Base-by-base conservation (phyloP, 345 rosid species). In the Linum tenue region DNA sequence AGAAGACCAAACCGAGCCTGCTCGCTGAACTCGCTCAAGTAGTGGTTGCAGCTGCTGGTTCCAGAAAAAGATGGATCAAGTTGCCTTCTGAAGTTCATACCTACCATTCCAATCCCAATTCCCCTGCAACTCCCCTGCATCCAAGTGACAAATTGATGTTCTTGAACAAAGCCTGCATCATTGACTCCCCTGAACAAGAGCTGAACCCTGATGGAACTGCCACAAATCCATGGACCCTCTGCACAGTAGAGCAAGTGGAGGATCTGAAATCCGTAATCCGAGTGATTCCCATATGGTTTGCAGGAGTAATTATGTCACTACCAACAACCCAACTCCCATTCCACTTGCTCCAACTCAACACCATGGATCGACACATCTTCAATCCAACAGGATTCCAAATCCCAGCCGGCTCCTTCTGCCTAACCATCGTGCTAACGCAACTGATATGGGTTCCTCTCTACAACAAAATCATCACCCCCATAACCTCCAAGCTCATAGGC, bases 1-100 rank as follows among this genome's bases (percentile, higher is more conserved):
- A 70, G 44, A 75, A 78, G 55, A 67, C 85, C 17, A 65, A 81
- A 39, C 77, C 67, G 40, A 80, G 79, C 71, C 64, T 83, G 75
- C 67, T 85, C 63, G 53, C 73, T 11, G 73, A 5, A 8, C 51
- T 44, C n/a, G 78, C 66, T 67, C 89, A 77, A 22, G 31, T 22
- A 22, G 31, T 5, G 67, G 89, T 84, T 57, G 6, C 78, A 4
- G 69, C 75, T 16, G 51, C 51, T 44, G 51, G 12, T 7, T 44
- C 12, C 12, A 44, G 51, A 44, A 44, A 44, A 9, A 44, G 51
- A 44, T 9, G 51, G 12, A 44, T 1, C 51, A 44, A 44, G 11
- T 44, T 44, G 7, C 51, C 41, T 81, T 16, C 39, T 44, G 2
- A 44, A 7, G 7, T 14, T 2, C 7, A 7, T 44, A 44, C 12